phyloP scores from a whole-genome alignment of 306 rosid genomes.

The Pyrus pyrifolia region DNA sequence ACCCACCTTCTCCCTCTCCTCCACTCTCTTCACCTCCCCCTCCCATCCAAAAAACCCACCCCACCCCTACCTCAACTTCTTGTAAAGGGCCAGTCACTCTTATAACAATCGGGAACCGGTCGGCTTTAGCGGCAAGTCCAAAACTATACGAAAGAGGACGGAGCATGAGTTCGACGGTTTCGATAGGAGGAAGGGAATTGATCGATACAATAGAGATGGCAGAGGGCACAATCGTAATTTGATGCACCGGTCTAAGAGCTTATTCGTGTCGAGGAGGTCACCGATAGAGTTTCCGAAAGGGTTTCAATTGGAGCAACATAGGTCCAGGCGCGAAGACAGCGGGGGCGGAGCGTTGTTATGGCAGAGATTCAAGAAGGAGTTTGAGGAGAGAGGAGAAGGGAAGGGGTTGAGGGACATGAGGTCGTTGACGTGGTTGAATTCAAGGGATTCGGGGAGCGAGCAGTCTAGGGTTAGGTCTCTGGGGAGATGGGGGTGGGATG shows the following conservation, averaged over 20 bases:
- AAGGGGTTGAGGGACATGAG: conserved; percentile 54
- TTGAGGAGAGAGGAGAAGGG: neutral
- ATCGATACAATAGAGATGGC: conserved; percentile 50
- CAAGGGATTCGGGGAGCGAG: conserved; percentile 36
- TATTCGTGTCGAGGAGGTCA: conserved; percentile 41
- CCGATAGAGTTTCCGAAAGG: conserved; percentile 67
- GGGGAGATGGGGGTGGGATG: neutral
- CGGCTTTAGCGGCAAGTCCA: conserved; percentile 2
- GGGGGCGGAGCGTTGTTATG: conserved; percentile 68
- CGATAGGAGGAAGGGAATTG: conserved; percentile 71
- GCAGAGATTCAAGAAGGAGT: conserved; percentile 49
- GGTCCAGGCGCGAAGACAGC: conserved; percentile 48
- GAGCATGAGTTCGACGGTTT: conserved; percentile 67
- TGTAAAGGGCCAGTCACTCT: conserved; percentile 18
- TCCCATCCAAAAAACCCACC: too few relatives aligned
- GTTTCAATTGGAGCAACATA: conserved; percentile 83
- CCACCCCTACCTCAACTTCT: conserved; percentile 16
- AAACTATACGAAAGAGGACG: conserved; percentile 64
- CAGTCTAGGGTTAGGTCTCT: conserved; percentile 33
- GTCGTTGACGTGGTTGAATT: conserved; percentile 40
- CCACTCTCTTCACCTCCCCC: too few relatives aligned
- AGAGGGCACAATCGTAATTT: conserved; percentile 41
- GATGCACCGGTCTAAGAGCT: conserved; percentile 88
- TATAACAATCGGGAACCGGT: conserved; percentile 58
- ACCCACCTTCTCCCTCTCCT: too few relatives aligned